Conservation (phyloP, 805 yeast species). For the Yamadazyma sp. region DNA sequence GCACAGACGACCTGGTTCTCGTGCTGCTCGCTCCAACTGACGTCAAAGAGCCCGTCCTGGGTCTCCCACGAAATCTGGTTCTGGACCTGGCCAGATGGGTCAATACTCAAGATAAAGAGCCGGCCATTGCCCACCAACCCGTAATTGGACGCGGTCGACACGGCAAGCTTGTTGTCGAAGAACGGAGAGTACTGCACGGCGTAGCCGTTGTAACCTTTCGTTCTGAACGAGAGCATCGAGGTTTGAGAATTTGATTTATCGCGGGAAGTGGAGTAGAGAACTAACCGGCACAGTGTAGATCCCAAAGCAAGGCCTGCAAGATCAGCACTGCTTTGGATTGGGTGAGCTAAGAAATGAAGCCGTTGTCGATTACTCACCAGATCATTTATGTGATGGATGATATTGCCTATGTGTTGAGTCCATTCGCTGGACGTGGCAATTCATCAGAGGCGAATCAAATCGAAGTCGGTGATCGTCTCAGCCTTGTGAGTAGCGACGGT, state of each 20-base stretch:
- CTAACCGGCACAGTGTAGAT: no score
- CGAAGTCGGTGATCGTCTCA: no score
- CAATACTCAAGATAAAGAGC: conserved; percentile 66
- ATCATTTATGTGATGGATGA: no score
- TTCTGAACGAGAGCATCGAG: conserved; percentile 67
- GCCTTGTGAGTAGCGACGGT: no score
- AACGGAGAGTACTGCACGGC: conserved; percentile 89
- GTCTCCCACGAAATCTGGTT: conserved; percentile 71
- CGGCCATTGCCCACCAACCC: conserved; percentile 95
- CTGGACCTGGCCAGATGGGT: conserved; percentile 59
- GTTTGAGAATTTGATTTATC: background rate
- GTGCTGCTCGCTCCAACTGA: conserved; percentile 87
- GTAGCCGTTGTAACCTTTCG: conserved; percentile 83
- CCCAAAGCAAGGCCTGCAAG: no score
- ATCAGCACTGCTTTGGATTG: no score
- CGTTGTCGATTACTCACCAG: no score
- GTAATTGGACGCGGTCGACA: conserved; percentile 87
- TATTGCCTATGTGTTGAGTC: no score
- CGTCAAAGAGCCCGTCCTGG: conserved; percentile 87
- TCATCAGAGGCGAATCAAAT: no score
- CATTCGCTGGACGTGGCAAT: no score
- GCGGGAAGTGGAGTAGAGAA: background rate
- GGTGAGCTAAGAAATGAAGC: no score
- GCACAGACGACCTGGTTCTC: conserved; percentile 84
- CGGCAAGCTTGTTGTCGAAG: conserved; percentile 85